Percentiles rank a stretch among this genome's conserved stretches.
Evolutionary conservation across 176 grass and related monocot genomes (phyloP).

Genomic region (Cymbopogon citratus): DNA sequence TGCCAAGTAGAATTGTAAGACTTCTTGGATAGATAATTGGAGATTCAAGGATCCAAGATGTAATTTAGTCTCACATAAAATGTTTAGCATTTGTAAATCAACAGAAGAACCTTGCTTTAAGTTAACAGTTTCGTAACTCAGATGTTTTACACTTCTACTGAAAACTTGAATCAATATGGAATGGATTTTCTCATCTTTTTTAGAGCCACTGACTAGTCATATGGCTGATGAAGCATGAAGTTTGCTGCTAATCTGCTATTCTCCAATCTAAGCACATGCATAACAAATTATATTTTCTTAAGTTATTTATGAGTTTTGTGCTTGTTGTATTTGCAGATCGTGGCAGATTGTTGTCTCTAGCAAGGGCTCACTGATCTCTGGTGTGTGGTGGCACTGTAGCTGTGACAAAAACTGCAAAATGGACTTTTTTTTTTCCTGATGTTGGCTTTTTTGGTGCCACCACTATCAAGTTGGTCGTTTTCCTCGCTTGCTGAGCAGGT

Average conservation of each 20-base stretch:
- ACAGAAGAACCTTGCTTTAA: too few relatives aligned
- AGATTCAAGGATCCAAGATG: too few relatives aligned
- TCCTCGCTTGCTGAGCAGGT: neutral
- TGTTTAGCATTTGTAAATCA: too few relatives aligned
- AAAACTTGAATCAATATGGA: too few relatives aligned
- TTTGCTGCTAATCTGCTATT: too few relatives aligned
- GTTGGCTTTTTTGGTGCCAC: neutral
- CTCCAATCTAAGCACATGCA: neutral
- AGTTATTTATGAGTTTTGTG: neutral
- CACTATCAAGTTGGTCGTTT: neutral
- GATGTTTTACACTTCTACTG: too few relatives aligned
- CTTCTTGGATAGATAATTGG: too few relatives aligned
- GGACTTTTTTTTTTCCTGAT: too few relatives aligned
- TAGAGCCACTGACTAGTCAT: neutral
- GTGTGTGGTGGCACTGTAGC: neutral
- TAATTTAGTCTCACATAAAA: too few relatives aligned
- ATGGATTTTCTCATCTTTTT: too few relatives aligned
- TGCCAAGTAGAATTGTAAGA: too few relatives aligned
- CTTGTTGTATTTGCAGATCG: neutral
- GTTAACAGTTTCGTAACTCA: too few relatives aligned
- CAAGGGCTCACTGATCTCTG: neutral
- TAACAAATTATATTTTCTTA: neutral
- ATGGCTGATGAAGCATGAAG: neutral
- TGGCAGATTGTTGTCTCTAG: neutral
- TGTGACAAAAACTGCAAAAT: neutral